Conservation (phyloP, 1,284 basidiomycete species). For the Erythrobasidium hasegawianum region DNA sequence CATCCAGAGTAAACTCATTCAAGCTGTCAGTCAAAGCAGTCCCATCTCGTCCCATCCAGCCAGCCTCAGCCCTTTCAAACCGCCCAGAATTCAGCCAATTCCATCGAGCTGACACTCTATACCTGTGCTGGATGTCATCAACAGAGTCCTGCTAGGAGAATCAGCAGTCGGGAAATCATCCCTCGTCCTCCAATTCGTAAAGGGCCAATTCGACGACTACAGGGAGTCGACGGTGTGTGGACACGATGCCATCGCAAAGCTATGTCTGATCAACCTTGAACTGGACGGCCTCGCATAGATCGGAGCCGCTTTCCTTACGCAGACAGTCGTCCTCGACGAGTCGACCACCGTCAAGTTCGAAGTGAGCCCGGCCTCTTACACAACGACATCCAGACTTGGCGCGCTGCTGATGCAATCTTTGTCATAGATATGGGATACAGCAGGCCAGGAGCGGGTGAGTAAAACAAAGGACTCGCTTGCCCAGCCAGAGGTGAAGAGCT, state of each 20-base stretch:
- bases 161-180: slow-evolving; percentile 97
- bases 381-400: no score
- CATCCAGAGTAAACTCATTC: slow-evolving; percentile 34
- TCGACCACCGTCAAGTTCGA: slow-evolving; percentile 95
- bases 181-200: slow-evolving; percentile 89
- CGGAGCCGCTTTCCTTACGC: slow-evolving; percentile 89
- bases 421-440: slow-evolving; percentile 64
- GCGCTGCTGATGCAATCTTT: neutral
- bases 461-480: no score
- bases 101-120: no score
- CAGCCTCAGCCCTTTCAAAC: no score
- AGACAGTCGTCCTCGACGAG: slow-evolving; percentile 86
- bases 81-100: no score
- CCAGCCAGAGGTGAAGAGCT: no score
- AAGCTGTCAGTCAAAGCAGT: slow-evolving; percentile 32
- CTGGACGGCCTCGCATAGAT: slow-evolving; percentile 22
- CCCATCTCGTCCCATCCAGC: no score
- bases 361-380: slow-evolving; percentile 44
- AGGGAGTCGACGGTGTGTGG: slow-evolving; percentile 56
- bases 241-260: neutral
- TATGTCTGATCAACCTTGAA: no score
- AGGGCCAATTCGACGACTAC: slow-evolving; percentile 97
- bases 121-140: no score
- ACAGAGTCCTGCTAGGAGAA: slow-evolving; percentile 63
- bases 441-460: slow-evolving; percentile 75